A percentile compares a stretch with the other conserved stretches of the same genome.
These are phyloP conservation scores for Stygiomarasmius scandens DNA, from an alignment of 1,284 basidiomycete genomes.

Conservation along the genomic window DNA sequence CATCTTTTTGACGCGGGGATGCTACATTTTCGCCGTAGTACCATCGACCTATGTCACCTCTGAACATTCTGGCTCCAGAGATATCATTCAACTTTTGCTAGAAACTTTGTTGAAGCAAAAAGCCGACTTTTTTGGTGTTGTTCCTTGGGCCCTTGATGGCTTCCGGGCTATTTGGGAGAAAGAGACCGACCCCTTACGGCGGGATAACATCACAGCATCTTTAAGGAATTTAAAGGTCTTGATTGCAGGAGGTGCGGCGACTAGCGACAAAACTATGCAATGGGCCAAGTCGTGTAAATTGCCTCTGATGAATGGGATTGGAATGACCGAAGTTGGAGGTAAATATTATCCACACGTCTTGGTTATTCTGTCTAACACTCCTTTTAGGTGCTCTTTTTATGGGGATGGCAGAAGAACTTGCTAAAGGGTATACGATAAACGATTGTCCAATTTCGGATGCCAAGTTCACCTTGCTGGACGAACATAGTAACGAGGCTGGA, in stretches of 20 bases:
- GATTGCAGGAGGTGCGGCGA: conserved; percentile 32
- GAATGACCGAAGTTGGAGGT: conserved; percentile 38
- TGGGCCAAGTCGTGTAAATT: conserved; percentile 31
- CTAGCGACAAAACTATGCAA: conserved; percentile 26
- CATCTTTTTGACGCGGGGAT: conserved; percentile 30
- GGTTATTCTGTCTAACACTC: conserved; percentile 16
- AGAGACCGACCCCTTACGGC: conserved; percentile 13
- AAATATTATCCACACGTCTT: not conserved
- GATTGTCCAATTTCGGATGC: conserved; percentile 20
- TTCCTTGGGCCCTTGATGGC: conserved; percentile 31
- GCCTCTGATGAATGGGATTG: conserved; percentile 33
- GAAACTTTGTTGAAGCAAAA: conserved; percentile 10
- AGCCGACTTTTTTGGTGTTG: conserved; percentile 27
- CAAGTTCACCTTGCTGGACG: conserved; percentile 24
- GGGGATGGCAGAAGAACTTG: conserved; percentile 15
- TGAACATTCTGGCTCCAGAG: not conserved
- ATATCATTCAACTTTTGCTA: not conserved
- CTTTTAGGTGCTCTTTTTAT: conserved; percentile 26
- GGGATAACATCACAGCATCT: conserved; percentile 17
- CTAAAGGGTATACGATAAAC: not conserved
- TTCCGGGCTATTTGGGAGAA: conserved; percentile 12
- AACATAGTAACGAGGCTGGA: conserved; percentile 20
- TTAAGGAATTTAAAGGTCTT: conserved; percentile 29
- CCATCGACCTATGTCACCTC: conserved; percentile 29
- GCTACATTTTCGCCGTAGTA: conserved; percentile 33